Conservation (phyloP, 805 yeast genomes). For the Teunomyces cretensis region DNA sequence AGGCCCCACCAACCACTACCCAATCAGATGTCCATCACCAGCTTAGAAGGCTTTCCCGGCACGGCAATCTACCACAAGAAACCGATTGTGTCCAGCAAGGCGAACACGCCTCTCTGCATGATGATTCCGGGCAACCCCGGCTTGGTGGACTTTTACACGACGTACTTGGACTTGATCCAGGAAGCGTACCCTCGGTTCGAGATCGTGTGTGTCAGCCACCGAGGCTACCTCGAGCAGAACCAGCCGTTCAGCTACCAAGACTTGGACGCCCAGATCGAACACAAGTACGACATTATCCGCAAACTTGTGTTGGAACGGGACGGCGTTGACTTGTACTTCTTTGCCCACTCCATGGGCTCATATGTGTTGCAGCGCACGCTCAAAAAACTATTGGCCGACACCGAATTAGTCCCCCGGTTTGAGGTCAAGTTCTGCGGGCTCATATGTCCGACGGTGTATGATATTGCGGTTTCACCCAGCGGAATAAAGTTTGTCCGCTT, state of each 20-base stretch:
- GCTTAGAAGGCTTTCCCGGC: slow-evolving; percentile 11
- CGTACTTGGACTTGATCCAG: slow-evolving; percentile 49
- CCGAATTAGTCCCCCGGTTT: slow-evolving; percentile 19
- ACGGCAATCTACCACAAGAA: slow-evolving; percentile 17
- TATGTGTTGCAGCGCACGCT: slow-evolving; percentile 59
- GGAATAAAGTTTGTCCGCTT: slow-evolving; percentile 29
- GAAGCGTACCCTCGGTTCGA: slow-evolving; percentile 45
- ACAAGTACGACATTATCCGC: slow-evolving; percentile 53
- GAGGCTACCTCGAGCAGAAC: slow-evolving; percentile 43
- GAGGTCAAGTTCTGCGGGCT: slow-evolving; percentile 52
- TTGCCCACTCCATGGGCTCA: slow-evolving; percentile 75
- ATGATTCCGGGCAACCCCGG: slow-evolving; percentile 83
- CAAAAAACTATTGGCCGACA: slow-evolving; percentile 22
- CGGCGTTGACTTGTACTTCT: slow-evolving; percentile 38
- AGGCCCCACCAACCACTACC: no score
- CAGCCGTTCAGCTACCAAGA: slow-evolving; percentile 28
- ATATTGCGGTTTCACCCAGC: slow-evolving; percentile 49
- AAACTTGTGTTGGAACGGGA: slow-evolving; percentile 18
- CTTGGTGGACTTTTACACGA: slow-evolving; percentile 59
- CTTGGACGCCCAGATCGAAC: slow-evolving; percentile 57
- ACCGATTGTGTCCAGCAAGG: slow-evolving; percentile 2
- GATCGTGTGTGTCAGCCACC: slow-evolving; percentile 61
- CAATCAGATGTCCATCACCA: slow-evolving; percentile 2
- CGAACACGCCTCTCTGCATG: slow-evolving; percentile 37
- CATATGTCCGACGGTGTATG: slow-evolving; percentile 68